Base-by-base conservation (phyloP, 1,284 basidiomycete genomes). In the Tetrapyrgos nigripes region DNA sequence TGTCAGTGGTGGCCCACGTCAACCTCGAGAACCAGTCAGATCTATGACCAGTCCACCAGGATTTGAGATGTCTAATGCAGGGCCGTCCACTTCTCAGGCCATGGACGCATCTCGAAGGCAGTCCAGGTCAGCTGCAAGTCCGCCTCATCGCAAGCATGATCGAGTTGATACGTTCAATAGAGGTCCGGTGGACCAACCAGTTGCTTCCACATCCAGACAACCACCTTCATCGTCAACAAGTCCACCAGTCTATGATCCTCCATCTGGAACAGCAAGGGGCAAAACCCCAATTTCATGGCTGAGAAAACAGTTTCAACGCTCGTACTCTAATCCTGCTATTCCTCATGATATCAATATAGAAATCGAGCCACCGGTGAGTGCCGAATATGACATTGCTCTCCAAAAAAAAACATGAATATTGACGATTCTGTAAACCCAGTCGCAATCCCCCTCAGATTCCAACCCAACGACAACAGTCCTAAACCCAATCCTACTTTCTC, bases 281-380 rank as follows among this genome's bases (percentile, higher is more conserved):
- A 57, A 51, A 44, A 57, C 59, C 3, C 47, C 55, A 27, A 26
- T 61, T 35, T 27, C 55, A 27, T 61, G 59, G 59, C 47, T 61
- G 37, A 61, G 48, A 24, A 57, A 40, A 24, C 59, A 50, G 14
- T 54, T 61, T n/a, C 51, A 57, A 24, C 59, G 59, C 11, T 54
- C 59, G 23, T 50, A 50, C 43, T 61, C 59, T 28, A 57, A 50
- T 35, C 58, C 59, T 11, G 51, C 51, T 13, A 26, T 56, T 44
- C 59, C 59, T 27, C 13, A 5, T 17, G 17, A 40, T n/a, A 40
- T 40, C 4, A 48, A 44, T n/a, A 60, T 60, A 26, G 50, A 57
- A 28, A 46, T 61, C 17, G 59, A 61, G 43, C 55, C 59, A 31
- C 59, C 59, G 24, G 59, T 61, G 13, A 55, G 59, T 51, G 17